Evolutionary conservation across 768 basidiomycete species (phyloP), one percentile per base, ranked within the genome.

Genomic region (Russula olivacea): DNA sequence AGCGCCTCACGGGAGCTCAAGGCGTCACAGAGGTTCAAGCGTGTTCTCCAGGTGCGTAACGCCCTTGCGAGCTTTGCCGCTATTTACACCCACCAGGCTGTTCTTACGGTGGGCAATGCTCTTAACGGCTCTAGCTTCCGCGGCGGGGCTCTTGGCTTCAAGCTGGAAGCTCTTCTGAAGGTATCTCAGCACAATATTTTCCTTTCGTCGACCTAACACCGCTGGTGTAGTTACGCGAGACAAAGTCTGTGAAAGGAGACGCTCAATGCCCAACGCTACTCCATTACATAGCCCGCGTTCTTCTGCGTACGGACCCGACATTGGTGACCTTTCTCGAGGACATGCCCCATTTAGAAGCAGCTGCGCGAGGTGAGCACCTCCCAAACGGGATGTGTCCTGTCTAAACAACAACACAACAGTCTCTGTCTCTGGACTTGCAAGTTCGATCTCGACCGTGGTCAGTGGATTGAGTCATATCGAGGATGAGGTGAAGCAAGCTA

Each of bases 111-210:
- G 19, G 94, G 94, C 0, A 98, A 97, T 69, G 81, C 81, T 0
- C 73, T 98, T 66, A 97, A 98, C 71, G 81, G 80, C 1, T 86
- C 89, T 2, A 88, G 83, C 0, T 93, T 91, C 74, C 84, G 93
- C 43, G 94, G 94, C 19, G 81, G 83, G 38, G 94, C 94, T 15
- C 77, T 76, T 4, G 95, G 94, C 1, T 96, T 98, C 75, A 88
- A 87, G 68, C 76, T 98, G 28, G 88, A 91, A 59, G 84, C 88
- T 0, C 74, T 98, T 28, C 72, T 86, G 25, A 93, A 95, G 86
- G 93, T 93, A 57, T 21, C 71, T 38, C 28, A 49, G n/a, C 15
- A 19, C 3, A 14, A 19, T 32, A 1, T 12, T 32, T 56, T 38
- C 8, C 47, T 19, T 41, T 1, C 2, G 38, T n/a, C 4, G 50